phyloP scores from a whole-genome alignment of 805 yeast species.

The Yamadazyma olivae region DNA sequence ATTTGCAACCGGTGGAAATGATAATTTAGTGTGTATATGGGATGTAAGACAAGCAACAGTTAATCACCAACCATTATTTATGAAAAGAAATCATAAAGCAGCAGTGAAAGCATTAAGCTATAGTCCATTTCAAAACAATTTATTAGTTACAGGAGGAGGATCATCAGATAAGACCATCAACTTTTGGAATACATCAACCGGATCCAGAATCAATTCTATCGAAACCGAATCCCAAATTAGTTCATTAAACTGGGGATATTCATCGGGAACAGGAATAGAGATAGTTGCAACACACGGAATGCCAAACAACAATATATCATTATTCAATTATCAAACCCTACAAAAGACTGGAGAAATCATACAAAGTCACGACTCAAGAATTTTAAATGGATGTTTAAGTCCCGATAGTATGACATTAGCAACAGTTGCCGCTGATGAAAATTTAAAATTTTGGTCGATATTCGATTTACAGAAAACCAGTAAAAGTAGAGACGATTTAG shows the following conservation, averaged over 20 bases:
- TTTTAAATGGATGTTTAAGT: conserved; percentile 75
- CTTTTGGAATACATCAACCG: conserved; percentile 94
- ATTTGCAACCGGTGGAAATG: conserved; percentile 92
- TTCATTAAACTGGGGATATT: conserved; percentile 88
- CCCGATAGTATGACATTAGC: conserved; percentile 91
- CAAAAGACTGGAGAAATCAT: conserved; percentile 84
- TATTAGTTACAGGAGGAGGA: conserved; percentile 97
- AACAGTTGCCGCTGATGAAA: conserved; percentile 95
- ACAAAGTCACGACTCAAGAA: conserved; percentile 87
- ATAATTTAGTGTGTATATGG: conserved; percentile 90
- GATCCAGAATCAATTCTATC: conserved; percentile 78
- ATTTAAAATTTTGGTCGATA: conserved; percentile 89
- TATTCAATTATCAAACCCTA: conserved; percentile 82
- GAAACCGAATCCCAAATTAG: conserved; percentile 94
- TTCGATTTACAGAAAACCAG: conserved; percentile 53
- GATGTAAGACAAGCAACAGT: conserved; percentile 55
- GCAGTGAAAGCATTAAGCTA: conserved; percentile 95
- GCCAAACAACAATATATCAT: conserved; percentile 79
- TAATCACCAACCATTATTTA: conserved; percentile 54
- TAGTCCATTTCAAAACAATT: conserved; percentile 82
- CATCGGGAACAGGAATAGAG: conserved; percentile 70
- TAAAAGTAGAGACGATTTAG: conserved; percentile 6
- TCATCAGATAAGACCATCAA: conserved; percentile 84
- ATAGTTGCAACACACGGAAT: conserved; percentile 92
- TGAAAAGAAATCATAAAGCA: conserved; percentile 80